Percentiles rank a stretch among this genome's conserved stretches.
These are phyloP conservation scores for Phytophthora litchii DNA, from an alignment of 352 stramenopile genomes.

Conservation along the genomic window DNA sequence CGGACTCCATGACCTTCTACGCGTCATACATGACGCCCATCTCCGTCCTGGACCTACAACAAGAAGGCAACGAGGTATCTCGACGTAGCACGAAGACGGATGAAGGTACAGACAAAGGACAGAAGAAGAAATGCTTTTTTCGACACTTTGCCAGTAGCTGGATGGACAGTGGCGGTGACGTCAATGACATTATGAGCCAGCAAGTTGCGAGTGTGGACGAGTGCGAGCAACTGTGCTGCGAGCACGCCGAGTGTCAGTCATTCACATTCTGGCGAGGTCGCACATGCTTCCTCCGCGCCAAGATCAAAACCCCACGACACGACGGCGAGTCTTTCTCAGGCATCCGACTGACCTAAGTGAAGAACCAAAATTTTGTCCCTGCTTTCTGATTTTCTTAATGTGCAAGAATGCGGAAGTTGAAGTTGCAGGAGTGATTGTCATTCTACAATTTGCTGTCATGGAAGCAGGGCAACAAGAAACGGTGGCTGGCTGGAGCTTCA, in stretches of 20 bases:
- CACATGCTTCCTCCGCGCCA: conserved; percentile 73
- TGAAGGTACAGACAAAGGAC: conserved; percentile 7
- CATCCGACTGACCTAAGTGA: conserved; percentile 42
- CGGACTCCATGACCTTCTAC: conserved; percentile 43
- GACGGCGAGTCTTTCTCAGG: conserved; percentile 69
- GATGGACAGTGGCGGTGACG: conserved; percentile 72
- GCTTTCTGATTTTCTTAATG: conserved; percentile 15
- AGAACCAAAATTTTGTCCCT: conserved; percentile 20
- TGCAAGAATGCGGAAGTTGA: conserved; percentile 38
- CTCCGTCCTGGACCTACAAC: conserved; percentile 30
- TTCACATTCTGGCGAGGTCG: conserved; percentile 74
- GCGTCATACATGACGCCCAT: conserved; percentile 71
- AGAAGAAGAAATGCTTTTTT: conserved; percentile 65
- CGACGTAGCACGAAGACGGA: conserved; percentile 3
- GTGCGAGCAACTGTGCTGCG: conserved; percentile 70
- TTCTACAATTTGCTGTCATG: conserved; percentile 28
- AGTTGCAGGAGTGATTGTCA: conserved; percentile 36
- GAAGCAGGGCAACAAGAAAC: conserved; percentile 4
- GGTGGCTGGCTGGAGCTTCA: conserved; percentile 10
- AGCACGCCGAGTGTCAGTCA: conserved; percentile 59
- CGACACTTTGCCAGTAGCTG: conserved; percentile 64
- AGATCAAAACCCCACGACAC: conserved; percentile 40
- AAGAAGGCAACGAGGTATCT: conserved; percentile 17
- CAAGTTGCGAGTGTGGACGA: conserved; percentile 60
- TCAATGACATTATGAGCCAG: conserved; percentile 68